A percentile compares a stretch with the other conserved stretches of the same genome.
These are phyloP conservation scores for Microascus cirrosus DNA, from an alignment of 2,329 filamentous ascomycete genomes.

Conservation along the genomic window DNA sequence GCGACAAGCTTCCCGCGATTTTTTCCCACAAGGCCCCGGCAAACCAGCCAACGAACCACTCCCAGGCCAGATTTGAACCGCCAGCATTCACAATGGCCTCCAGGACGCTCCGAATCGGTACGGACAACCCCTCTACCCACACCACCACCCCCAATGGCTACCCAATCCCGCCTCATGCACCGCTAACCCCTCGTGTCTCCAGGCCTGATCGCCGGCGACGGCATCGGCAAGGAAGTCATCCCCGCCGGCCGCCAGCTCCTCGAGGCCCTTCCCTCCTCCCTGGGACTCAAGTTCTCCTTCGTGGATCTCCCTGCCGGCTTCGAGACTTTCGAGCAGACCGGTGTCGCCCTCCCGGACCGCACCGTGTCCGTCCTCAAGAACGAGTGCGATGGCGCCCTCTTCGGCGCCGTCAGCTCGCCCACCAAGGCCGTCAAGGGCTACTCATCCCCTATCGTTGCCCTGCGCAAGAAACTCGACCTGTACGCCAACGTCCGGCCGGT, in stretches of 20 bases:
- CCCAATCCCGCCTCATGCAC: not conserved
- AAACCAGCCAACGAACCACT: not conserved
- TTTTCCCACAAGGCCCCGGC: not conserved
- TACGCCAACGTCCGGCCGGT: slow-evolving; percentile 97
- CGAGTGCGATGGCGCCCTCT: slow-evolving; percentile 92
- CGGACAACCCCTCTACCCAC: slow-evolving; percentile 24
- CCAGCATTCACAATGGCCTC: slow-evolving; percentile 39
- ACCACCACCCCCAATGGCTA: slow-evolving; percentile 66
- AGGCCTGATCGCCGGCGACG: slow-evolving; percentile 96
- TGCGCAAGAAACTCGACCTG: slow-evolving; percentile 87
- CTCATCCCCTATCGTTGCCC: slow-evolving; percentile 89
- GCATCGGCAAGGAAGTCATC: slow-evolving; percentile 97
- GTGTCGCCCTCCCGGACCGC: slow-evolving; percentile 76
- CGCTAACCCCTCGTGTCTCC: slow-evolving; percentile 2
- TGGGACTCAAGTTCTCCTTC: slow-evolving; percentile 89
- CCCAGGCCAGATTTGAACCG: not conserved
- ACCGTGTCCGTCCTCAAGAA: slow-evolving; percentile 81
- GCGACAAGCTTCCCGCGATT: not conserved
- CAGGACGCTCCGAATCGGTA: slow-evolving; percentile 58
- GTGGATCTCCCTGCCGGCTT: slow-evolving; percentile 88
- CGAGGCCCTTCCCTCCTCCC: slow-evolving; percentile 83
- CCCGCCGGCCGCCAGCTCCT: slow-evolving; percentile 84
- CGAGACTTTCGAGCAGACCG: slow-evolving; percentile 84
- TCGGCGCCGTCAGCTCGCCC: slow-evolving; percentile 86
- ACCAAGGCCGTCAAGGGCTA: slow-evolving; percentile 86